Evolutionary conservation across 345 rosid genomes (phyloP).

Genomic region (Syzygium aqueum): DNA sequence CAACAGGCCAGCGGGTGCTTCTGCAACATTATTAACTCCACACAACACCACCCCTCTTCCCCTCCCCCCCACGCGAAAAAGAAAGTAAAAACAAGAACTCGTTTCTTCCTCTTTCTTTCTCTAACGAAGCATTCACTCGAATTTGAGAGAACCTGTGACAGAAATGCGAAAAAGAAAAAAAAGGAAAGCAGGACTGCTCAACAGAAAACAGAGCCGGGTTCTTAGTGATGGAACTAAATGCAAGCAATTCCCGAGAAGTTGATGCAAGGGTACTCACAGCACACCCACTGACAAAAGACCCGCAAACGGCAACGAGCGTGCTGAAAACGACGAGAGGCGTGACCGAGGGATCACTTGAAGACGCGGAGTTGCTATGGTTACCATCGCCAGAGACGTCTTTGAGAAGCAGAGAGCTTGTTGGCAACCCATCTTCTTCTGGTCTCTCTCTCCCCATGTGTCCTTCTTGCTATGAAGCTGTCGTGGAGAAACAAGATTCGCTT

Average conservation of each 20-base stretch:
- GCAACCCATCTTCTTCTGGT: neutral
- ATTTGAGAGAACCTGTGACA: neutral
- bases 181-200: neutral
- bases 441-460: neutral
- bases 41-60: neutral
- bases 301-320: slow-evolving; percentile 35
- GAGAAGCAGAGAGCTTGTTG: neutral
- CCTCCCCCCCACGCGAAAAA: too few species aligned
- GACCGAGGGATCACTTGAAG: neutral
- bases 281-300: slow-evolving; percentile 15
- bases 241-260: neutral
- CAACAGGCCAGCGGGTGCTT: neutral
- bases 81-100: neutral
- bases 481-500: neutral
- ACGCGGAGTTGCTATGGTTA: neutral
- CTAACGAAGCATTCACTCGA: neutral
- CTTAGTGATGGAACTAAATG: neutral
- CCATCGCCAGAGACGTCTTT: neutral
- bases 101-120: neutral
- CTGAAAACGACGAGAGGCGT: slow-evolving; percentile 25
- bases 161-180: neutral
- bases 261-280: slow-evolving; percentile 24
- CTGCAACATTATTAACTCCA: neutral
- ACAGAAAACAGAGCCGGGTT: neutral
- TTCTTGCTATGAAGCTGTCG: neutral